Evolutionary conservation across 176 grass and related monocot species (phyloP), one percentile per base, ranked within the genome.

Genomic region (Thalia dealbata): DNA sequence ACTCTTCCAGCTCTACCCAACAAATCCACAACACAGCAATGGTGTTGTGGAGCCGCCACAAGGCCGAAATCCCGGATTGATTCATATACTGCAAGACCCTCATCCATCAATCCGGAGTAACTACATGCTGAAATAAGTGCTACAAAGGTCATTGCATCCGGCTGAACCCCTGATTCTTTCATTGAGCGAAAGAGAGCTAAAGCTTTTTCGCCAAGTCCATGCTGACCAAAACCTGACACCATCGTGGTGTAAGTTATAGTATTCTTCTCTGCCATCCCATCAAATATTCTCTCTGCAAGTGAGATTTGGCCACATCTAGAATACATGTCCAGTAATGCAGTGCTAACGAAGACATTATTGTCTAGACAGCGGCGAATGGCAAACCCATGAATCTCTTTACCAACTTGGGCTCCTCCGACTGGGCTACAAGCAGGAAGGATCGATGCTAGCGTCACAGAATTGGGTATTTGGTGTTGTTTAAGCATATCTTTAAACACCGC

Each of bases 271-370:
- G 64, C 61, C 82, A 97, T 86, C 61, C 69, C 76, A 70, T 52
- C 81, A 38, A 97, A 97, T 12, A 90, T 61, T 61, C 79, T 79
- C 82, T 97, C 84, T 60, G 89, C 93, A 55, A 59, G 35, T 74
- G 72, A 77, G 58, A 97, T 97, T 24, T 90, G 75, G 22, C 89
- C 93, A 0, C 89, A 88, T 67, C 88, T 97, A 14, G 89, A 88
- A 52, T 92, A 92, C 89, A 96, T 86, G 56, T 97, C 87, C 35
- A 97, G 73, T 64, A 97, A 78, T 73, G 93, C 87, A 77, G 87
- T 92, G 28, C 85, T 83, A 32, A 90, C 80, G 24, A 88, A 90
- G 60, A 97, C 81, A 81, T 92, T 92, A 50, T 62, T 74, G 44
- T 88, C 83, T 66, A 92, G 66, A 79, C 68, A 75, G 71, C 25